Base-by-base conservation (phyloP, 1,284 basidiomycete genomes). In the Entoloma clypeatum region DNA sequence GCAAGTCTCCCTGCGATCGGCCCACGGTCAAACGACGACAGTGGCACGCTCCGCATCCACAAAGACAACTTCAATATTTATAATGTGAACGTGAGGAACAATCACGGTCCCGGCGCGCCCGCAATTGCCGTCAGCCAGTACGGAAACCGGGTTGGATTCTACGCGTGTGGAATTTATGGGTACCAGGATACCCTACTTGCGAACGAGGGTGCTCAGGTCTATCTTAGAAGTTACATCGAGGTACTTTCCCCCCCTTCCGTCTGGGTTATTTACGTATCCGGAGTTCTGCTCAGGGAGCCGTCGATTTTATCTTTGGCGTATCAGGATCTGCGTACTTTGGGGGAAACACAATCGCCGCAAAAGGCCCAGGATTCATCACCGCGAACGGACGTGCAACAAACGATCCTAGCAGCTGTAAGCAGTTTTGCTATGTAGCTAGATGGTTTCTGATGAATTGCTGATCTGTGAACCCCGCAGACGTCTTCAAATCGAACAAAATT, bases 281-380 rank as follows among this genome's bases (percentile, higher is more conserved):
- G n/a, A n/a, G n/a, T n/a, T n/a, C n/a, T n/a, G n/a, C n/a, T n/a
- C n/a, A n/a, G 39, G 62, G 61, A 1, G 63, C 61, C 13, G 58
- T 63, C n/a, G 63, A 65, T 36, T 63, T 52, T 39, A 64, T 65
- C 36, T 64, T 57, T 26, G 62, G 62, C 4, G 60, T 58, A 39
- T 47, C 60, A 21, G 61, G 53, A 1, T 43, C 46, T 9, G 56
- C 58, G 1, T 63, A 57, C 39, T 62, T 64, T 50, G 54, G 61
- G 24, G 52, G 53, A 33, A 61, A 54, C 36, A 57, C 52, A 2
- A 57, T 64, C 28, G 60, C 59, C 1, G 58, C 57, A n/a, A 49
- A 56, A 24, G 56, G 44, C n/a, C 46, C 54, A 8, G 60, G 62
- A 6, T 44, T 49, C 7, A 58, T 63, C 17, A 64, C 62, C 3